phyloP scores from a whole-genome alignment of 371 early-diverging fungal genomes.

The Syncephalis fuscata region DNA sequence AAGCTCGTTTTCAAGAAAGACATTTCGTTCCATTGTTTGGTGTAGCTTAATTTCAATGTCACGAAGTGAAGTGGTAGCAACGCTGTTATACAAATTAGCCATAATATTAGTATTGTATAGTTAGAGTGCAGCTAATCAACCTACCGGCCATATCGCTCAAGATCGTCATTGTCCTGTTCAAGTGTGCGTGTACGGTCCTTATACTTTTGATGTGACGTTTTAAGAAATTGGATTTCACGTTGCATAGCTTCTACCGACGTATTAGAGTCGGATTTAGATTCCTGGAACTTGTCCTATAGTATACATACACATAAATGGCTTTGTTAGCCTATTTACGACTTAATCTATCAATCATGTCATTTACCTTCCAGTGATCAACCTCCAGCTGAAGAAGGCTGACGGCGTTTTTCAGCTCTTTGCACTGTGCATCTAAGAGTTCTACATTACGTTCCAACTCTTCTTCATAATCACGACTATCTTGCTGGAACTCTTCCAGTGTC shows the following conservation, averaged over 20 bases:
- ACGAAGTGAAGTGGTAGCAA: conserved; percentile 45
- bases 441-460: conserved; percentile 43
- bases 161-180: conserved; percentile 64
- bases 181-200: conserved; percentile 52
- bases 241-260: conserved; percentile 44
- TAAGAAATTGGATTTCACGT: conserved; percentile 53
- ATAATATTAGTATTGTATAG: too few species aligned
- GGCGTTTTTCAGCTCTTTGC: conserved; percentile 35
- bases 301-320: too few species aligned
- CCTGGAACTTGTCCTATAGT: conserved; percentile 24
- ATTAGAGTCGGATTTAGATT: conserved; percentile 36
- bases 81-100: conserved; percentile 16
- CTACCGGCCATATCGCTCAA: conserved; percentile 46
- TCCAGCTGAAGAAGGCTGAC: conserved; percentile 35
- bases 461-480: conserved; percentile 38
- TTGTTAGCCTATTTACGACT: not conserved
- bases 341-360: not conserved
- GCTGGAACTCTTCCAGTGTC: conserved; percentile 39
- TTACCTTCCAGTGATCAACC: conserved; percentile 55
- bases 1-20: conserved; percentile 46
- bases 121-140: not conserved
- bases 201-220: conserved; percentile 51
- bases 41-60: conserved; percentile 54
- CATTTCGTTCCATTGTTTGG: conserved; percentile 47
- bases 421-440: conserved; percentile 35